Percentiles rank a stretch among this genome's conserved stretches.
phyloP scores from a whole-genome alignment of 2,329 filamentous ascomycete genomes.

The Golovinomyces cichoracearum region DNA sequence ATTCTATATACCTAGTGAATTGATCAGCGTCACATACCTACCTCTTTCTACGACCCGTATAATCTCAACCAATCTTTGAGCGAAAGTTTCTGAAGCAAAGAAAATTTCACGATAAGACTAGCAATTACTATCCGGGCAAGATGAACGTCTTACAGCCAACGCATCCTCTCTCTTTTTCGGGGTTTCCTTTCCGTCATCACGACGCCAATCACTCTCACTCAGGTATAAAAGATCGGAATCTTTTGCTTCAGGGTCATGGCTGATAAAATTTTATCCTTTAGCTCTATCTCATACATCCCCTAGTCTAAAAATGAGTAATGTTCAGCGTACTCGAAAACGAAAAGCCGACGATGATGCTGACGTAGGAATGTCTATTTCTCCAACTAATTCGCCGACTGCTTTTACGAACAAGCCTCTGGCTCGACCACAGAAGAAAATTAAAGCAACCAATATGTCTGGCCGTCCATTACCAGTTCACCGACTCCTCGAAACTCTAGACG shows the following conservation, averaged over 20 bases:
- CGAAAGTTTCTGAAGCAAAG: too few relatives aligned
- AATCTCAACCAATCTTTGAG: too few relatives aligned
- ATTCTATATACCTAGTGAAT: too few relatives aligned
- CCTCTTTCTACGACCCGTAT: too few relatives aligned
- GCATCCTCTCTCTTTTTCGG: conserved; percentile 31
- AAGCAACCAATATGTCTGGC: conserved; percentile 40
- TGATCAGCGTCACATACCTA: too few relatives aligned
- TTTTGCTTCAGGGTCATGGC: background rate
- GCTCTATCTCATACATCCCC: conserved; percentile 19
- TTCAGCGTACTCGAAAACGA: conserved; percentile 34
- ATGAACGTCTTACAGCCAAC: conserved; percentile 36
- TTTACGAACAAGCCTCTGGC: conserved; percentile 41
- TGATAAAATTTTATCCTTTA: conserved; percentile 19
- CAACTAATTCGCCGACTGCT: conserved; percentile 48
- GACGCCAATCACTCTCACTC: conserved; percentile 24
- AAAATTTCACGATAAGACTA: too few relatives aligned
- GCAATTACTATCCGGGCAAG: conserved; percentile 14
- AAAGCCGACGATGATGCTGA: conserved; percentile 53
- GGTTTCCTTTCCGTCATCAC: conserved; percentile 31
- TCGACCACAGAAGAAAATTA: conserved; percentile 35
- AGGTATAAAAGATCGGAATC: conserved; percentile 18
- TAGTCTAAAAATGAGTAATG: conserved; percentile 17
- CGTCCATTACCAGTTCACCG: conserved; percentile 41
- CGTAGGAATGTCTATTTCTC: conserved; percentile 80
- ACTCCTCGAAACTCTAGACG: conserved; percentile 81